Conservation (phyloP, 306 rosid genomes). For the Casuarina equisetifolia region DNA sequence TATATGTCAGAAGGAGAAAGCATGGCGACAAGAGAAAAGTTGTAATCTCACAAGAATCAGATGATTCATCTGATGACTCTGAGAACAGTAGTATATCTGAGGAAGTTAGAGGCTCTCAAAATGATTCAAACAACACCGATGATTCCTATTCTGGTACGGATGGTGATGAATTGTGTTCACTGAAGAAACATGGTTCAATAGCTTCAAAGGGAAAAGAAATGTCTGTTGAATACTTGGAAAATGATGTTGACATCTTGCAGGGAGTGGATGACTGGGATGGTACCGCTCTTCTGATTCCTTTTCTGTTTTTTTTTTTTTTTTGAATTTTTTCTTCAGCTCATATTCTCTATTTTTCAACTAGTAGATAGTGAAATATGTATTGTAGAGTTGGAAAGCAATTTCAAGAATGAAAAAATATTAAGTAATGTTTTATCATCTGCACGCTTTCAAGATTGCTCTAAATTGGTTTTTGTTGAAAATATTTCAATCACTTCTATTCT, state of each 20-base stretch:
- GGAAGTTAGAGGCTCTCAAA: slow-evolving; percentile 38
- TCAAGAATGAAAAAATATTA: not conserved
- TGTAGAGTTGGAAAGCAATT: slow-evolving; percentile 21
- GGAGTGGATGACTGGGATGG: slow-evolving; percentile 82
- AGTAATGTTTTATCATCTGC: not conserved
- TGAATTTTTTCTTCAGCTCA: not conserved
- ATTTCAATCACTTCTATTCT: slow-evolving; percentile 22
- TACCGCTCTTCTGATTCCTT: slow-evolving; percentile 29
- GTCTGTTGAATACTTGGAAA: slow-evolving; percentile 81
- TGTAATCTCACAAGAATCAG: slow-evolving; percentile 34
- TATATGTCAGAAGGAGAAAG: slow-evolving; percentile 48
- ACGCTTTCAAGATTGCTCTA: not conserved
- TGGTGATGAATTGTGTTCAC: slow-evolving; percentile 32
- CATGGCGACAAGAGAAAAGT: slow-evolving; percentile 41
- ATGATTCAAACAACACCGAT: slow-evolving; percentile 40
- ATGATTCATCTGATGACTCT: slow-evolving; percentile 32
- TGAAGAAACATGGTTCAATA: slow-evolving; percentile 26
- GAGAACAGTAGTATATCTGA: slow-evolving; percentile 37
- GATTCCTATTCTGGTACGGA: slow-evolving; percentile 41
- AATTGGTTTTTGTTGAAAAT: slow-evolving; percentile 9
- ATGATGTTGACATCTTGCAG: slow-evolving; percentile 66
- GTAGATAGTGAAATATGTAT: not conserved
- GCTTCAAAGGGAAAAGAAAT: slow-evolving; percentile 51
- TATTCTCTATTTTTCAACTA: not conserved
- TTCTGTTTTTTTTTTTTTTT: not conserved